Evolutionary conservation across 2,329 filamentous ascomycete species (phyloP).

Genomic region (Penicillium sp.): DNA sequence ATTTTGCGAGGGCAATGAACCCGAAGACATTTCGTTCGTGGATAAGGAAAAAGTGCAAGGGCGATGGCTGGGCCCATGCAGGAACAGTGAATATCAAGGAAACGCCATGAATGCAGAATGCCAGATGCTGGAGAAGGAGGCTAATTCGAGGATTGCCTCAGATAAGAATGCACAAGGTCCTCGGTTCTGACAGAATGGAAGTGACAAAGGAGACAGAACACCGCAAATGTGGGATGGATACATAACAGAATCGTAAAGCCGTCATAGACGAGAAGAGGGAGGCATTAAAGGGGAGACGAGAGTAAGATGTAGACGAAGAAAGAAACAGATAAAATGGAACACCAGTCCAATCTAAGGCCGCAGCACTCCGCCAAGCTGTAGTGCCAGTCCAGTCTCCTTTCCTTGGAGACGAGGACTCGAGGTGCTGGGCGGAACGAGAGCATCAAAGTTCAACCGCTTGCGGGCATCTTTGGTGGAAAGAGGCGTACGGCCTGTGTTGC

Average conservation of each 20-base stretch:
- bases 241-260: conserved; percentile 26
- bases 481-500: conserved; percentile 65
- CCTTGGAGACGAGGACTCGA: conserved; percentile 44
- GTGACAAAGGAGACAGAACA: conserved; percentile 21
- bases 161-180: not conserved
- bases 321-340: conserved; percentile 4
- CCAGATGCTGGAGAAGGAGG: not conserved
- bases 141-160: not conserved
- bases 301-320: conserved; percentile 24
- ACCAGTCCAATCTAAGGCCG: conserved; percentile 43
- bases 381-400: conserved; percentile 57
- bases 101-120: conserved; percentile 27
- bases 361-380: conserved; percentile 68
- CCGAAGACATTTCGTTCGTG: conserved; percentile 6
- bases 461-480: conserved; percentile 67
- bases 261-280: conserved; percentile 21
- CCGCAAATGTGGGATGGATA: conserved; percentile 13
- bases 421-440: conserved; percentile 59
- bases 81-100: conserved; percentile 1
- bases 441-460: conserved; percentile 80
- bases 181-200: not conserved
- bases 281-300: conserved; percentile 19
- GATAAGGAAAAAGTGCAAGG: conserved; percentile 7
- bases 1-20: not conserved
- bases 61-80: conserved; percentile 7